Percentiles rank a stretch among this genome's conserved stretches.
Evolutionary conservation across 1,139 yeast species (phyloP).

Genomic region (Protomyces gravidus): DNA sequence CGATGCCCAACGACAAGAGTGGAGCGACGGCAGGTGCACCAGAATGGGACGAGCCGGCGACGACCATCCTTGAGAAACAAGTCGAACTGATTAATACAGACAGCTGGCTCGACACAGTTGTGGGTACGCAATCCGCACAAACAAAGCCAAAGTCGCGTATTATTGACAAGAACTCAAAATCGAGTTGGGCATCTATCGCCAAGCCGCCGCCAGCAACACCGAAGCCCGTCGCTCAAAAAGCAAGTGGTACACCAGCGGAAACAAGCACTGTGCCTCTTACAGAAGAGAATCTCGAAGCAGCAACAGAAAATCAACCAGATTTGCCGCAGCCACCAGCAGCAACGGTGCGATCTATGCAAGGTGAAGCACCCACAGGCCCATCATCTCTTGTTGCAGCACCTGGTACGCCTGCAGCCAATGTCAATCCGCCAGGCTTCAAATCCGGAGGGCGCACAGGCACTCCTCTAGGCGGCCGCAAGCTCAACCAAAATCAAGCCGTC

Average conservation of each 20-base stretch:
- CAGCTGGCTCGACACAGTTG: not conserved
- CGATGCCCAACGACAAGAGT: not conserved
- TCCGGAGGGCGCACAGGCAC: conserved; percentile 13
- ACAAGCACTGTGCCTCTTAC: conserved; percentile 10
- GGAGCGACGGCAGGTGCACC: not conserved
- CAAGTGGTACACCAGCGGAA: not conserved
- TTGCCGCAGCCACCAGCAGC: conserved; percentile 23
- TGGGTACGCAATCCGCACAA: not conserved
- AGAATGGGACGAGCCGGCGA: not conserved
- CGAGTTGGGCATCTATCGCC: conserved; percentile 26
- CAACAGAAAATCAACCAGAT: conserved; percentile 12
- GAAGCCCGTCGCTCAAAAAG: not conserved
- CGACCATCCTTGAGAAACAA: not conserved
- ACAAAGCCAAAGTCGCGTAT: conserved; percentile 23
- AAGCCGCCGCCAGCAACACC: conserved; percentile 6
- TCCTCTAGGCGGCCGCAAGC: conserved; percentile 19
- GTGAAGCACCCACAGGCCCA: conserved; percentile 24
- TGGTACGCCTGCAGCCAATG: conserved; percentile 1
- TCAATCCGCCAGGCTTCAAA: conserved; percentile 13
- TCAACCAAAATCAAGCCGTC: conserved; percentile 23
- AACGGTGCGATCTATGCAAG: conserved; percentile 22
- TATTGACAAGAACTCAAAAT: conserved; percentile 21
- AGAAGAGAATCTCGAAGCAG: conserved; percentile 23
- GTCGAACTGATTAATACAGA: not conserved
- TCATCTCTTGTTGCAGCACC: conserved; percentile 15